A percentile compares a stretch with the other conserved stretches of the same genome.
These are phyloP conservation scores for Mucor plumbeus DNA, from an alignment of 371 early-diverging fungal genomes.

Conservation along the genomic window DNA sequence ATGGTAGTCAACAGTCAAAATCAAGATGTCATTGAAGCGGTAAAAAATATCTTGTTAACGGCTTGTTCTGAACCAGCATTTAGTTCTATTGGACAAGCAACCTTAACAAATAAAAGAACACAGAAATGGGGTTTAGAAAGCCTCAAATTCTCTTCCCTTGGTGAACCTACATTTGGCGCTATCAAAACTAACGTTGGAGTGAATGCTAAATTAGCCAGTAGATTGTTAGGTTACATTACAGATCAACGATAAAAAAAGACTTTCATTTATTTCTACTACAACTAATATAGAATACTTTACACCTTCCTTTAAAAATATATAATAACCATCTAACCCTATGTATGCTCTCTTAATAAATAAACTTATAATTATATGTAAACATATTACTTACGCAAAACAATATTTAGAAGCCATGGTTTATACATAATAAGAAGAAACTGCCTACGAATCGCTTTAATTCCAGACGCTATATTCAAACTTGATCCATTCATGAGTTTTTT, in stretches of 20 bases:
- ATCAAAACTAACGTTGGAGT: constrained; percentile 48
- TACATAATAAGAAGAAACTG: too few species aligned
- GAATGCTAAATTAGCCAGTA: constrained; percentile 62
- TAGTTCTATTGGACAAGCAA: constrained; percentile 28
- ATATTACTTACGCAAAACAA: too few species aligned
- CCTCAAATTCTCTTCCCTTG: constrained; percentile 53
- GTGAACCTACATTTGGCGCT: constrained; percentile 51
- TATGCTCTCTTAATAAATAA: too few species aligned
- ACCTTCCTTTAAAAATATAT: too few species aligned
- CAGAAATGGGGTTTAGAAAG: constrained; percentile 64
- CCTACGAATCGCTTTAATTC: too few species aligned
- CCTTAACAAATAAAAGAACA: constrained; percentile 33
- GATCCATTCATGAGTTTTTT: too few species aligned
- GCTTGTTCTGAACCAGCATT: constrained; percentile 70
- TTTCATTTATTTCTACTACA: neutral
- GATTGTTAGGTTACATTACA: constrained; percentile 64
- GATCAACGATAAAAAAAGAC: constrained; percentile 27
- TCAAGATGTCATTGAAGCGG: constrained; percentile 72
- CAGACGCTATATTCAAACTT: too few species aligned
- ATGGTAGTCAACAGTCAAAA: constrained; percentile 74
- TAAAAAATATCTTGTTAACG: constrained; percentile 76
- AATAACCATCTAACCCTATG: too few species aligned
- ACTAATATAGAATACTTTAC: neutral
- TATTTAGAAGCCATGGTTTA: too few species aligned
- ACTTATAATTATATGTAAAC: too few species aligned